phyloP scores from a whole-genome alignment of 306 rosid species.

The Psophocarpus tetragonolobus region DNA sequence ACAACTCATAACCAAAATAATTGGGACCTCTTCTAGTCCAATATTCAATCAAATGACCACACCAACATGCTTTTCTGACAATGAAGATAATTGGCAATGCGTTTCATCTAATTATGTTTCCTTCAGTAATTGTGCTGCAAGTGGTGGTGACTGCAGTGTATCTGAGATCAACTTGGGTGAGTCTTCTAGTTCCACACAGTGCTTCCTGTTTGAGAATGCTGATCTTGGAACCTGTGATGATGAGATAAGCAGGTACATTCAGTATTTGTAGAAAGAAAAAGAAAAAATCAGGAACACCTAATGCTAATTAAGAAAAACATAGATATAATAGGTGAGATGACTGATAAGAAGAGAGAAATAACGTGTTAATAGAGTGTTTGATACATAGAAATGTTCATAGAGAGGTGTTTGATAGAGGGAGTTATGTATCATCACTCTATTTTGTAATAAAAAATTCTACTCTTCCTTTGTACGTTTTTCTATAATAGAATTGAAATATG shows the following conservation, averaged over 20 bases:
- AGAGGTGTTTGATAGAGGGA: neutral
- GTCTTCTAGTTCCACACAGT: neutral
- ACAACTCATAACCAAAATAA: neutral
- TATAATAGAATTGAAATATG: neutral
- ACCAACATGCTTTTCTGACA: conserved; percentile 15
- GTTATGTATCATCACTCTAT: neutral
- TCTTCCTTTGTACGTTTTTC: neutral
- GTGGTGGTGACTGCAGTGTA: neutral
- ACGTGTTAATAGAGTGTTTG: neutral
- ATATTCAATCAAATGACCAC: neutral
- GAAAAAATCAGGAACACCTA: neutral
- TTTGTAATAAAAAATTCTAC: neutral
- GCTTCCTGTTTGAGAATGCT: conserved; percentile 2
- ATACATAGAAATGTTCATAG: neutral
- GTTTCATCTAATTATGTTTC: conserved; percentile 4
- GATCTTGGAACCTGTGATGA: conserved; percentile 9
- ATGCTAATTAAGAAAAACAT: neutral
- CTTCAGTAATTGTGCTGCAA: neutral
- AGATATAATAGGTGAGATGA: neutral
- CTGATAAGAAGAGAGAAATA: neutral
- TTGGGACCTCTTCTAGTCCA: neutral
- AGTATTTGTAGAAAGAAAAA: neutral
- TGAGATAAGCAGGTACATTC: conserved; percentile 13
- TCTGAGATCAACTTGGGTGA: conserved; percentile 24
- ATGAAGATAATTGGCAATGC: conserved; percentile 17